Evolutionary conservation across 495 filamentous ascomycete genomes (phyloP).

Genomic region (Acidomyces sp.): DNA sequence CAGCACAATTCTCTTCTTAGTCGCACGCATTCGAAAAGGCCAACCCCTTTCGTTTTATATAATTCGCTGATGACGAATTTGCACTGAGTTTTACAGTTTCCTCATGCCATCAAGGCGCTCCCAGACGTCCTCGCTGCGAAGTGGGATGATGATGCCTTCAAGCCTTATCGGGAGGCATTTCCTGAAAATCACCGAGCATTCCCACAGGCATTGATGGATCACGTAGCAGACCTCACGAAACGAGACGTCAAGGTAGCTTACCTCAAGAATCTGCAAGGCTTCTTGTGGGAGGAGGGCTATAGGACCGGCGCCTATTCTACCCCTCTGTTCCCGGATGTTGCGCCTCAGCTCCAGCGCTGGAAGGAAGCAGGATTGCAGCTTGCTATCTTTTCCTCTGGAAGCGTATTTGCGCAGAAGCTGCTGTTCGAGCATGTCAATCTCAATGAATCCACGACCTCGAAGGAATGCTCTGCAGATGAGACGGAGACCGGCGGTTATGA

Average conservation of each 20-base stretch:
- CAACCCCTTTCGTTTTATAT: not conserved
- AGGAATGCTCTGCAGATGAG: not conserved
- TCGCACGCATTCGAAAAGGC: not conserved
- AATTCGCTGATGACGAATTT: constrained; percentile 2
- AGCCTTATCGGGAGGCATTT: constrained; percentile 47
- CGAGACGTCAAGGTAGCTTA: constrained; percentile 55
- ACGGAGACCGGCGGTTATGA: not conserved
- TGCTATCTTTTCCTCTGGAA: constrained; percentile 60
- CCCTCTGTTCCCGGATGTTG: constrained; percentile 56
- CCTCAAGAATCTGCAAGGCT: constrained; percentile 60
- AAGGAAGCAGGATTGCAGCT: constrained; percentile 33
- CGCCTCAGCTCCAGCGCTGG: constrained; percentile 41
- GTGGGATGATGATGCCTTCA: constrained; percentile 46
- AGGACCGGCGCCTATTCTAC: constrained; percentile 44
- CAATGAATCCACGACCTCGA: constrained; percentile 19
- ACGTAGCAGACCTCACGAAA: constrained; percentile 50
- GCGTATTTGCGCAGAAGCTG: constrained; percentile 57
- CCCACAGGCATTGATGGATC: constrained; percentile 38
- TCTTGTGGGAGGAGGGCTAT: constrained; percentile 58
- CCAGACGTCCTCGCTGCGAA: constrained; percentile 41
- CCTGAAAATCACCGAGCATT: constrained; percentile 42
- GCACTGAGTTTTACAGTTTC: constrained; percentile 40
- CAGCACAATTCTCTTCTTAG: not conserved
- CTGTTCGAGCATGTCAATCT: constrained; percentile 53
- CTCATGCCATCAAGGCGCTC: constrained; percentile 51